Conservation (phyloP, 305 asterid genomes). For the Solanum hybrid region DNA sequence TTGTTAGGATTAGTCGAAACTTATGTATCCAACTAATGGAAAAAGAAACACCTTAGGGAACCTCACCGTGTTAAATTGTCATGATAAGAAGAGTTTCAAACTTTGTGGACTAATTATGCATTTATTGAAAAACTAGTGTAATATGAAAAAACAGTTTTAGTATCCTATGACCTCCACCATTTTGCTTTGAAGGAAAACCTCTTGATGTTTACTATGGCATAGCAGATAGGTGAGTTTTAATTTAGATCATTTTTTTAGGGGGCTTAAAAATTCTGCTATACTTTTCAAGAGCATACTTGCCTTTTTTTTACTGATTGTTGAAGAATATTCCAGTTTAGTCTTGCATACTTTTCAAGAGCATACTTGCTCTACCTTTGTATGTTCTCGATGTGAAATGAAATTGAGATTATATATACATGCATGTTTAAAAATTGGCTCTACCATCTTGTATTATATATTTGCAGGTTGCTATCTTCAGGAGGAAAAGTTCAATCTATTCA, state of each 20-base stretch:
- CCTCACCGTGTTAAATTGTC: not conserved
- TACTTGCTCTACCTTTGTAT: no score
- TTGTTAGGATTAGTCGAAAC: not conserved
- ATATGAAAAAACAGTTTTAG: not conserved
- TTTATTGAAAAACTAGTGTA: not conserved
- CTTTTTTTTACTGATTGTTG: not conserved
- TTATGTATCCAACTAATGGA: not conserved
- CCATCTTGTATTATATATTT: no score
- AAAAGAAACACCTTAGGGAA: not conserved
- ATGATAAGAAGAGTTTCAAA: not conserved
- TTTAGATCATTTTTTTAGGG: no score
- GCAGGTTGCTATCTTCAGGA: no score
- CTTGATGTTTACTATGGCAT: not conserved
- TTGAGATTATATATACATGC: no score
- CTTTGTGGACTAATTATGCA: not conserved
- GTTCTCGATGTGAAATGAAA: no score
- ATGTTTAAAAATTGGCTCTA: no score
- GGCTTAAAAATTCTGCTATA: not conserved
- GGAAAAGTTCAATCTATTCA: no score
- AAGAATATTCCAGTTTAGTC: not conserved
- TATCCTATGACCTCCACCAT: not conserved
- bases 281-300: not conserved
- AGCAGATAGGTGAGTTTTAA: not conserved
- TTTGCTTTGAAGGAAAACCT: not conserved
- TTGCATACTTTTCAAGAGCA: no score